Percentiles rank a stretch among this genome's conserved stretches.
These are phyloP conservation scores for Kodamaea arcana DNA, from an alignment of 1,139 yeast species.

Conservation along the genomic window DNA sequence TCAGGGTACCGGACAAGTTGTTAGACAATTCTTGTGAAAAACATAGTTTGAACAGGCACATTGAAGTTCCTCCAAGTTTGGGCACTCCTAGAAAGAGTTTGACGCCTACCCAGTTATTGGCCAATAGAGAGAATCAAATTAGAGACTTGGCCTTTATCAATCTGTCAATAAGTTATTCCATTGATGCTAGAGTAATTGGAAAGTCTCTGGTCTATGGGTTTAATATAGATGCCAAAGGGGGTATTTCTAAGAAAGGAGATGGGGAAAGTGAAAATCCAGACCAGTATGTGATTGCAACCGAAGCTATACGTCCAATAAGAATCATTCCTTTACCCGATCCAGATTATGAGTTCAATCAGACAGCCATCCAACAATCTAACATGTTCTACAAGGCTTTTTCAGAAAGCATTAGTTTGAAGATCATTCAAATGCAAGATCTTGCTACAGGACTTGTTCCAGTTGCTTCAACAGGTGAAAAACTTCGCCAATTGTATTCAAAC, in stretches of 20 bases:
- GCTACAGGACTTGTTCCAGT: conserved; percentile 5
- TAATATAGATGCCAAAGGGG: conserved; percentile 6
- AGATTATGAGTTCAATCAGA: conserved; percentile 19
- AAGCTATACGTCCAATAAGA: conserved; percentile 31
- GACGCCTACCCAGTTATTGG: conserved; percentile 16
- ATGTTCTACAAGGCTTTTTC: conserved; percentile 37
- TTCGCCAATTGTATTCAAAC: conserved; percentile 32
- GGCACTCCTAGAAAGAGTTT: conserved; percentile 23
- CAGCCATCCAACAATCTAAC: conserved; percentile 19
- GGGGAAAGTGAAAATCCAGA: conserved; percentile 21
- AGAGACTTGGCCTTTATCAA: conserved; percentile 35
- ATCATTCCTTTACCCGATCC: conserved; percentile 31
- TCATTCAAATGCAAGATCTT: conserved; percentile 25
- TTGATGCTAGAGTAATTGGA: conserved; percentile 40
- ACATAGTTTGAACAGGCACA: conserved; percentile 32
- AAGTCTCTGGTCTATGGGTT: conserved; percentile 33
- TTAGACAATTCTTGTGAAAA: conserved; percentile 37
- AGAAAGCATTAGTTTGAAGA: conserved; percentile 27
- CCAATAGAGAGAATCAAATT: conserved; percentile 20
- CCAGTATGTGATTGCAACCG: conserved; percentile 38
- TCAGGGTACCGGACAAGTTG: conserved; percentile 36
- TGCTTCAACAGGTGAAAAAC: conserved; percentile 13
- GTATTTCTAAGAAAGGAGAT: too few species aligned
- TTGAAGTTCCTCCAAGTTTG: conserved; percentile 37
- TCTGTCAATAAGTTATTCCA: conserved; percentile 33